Conservation (phyloP, 2,329 filamentous ascomycete genomes). For the Penicillium decumbens region DNA sequence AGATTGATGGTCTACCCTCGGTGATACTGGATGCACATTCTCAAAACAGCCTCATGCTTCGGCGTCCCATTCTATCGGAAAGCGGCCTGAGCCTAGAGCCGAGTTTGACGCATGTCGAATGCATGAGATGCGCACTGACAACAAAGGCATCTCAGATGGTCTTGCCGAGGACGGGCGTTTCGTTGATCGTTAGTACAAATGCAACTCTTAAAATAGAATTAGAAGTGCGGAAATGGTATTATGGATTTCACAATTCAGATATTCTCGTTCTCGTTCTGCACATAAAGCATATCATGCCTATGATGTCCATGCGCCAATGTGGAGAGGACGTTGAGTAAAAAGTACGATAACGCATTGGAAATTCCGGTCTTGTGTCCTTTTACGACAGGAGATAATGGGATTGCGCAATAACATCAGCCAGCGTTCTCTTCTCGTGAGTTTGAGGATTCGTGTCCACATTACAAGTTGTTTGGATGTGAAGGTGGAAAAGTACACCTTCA, state of each 20-base stretch:
- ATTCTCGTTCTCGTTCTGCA: too few relatives aligned
- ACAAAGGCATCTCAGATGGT: not conserved
- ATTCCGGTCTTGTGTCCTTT: not conserved
- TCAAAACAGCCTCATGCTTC: constrained; percentile 10
- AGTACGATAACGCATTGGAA: not conserved
- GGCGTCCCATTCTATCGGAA: not conserved
- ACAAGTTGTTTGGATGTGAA: not conserved
- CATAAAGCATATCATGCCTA: too few relatives aligned
- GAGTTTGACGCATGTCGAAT: constrained; percentile 7
- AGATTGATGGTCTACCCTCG: too few relatives aligned
- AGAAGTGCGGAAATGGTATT: not conserved
- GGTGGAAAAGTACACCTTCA: not conserved
- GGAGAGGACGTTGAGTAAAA: not conserved
- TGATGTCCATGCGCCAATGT: too few relatives aligned
- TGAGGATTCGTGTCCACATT: not conserved
- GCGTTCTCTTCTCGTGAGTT: not conserved
- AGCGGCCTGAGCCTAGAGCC: constrained; percentile 6
- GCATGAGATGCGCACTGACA: constrained; percentile 18
- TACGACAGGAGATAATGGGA: not conserved
- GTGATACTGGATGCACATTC: not conserved
- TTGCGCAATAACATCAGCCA: not conserved
- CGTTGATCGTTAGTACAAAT: not conserved
- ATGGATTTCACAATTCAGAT: too few relatives aligned
- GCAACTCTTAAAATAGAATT: not conserved
- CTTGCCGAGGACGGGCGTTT: not conserved